These are phyloP conservation scores for Collybia sp. DNA, from an alignment of 768 basidiomycete genomes.

Conservation along the genomic window DNA sequence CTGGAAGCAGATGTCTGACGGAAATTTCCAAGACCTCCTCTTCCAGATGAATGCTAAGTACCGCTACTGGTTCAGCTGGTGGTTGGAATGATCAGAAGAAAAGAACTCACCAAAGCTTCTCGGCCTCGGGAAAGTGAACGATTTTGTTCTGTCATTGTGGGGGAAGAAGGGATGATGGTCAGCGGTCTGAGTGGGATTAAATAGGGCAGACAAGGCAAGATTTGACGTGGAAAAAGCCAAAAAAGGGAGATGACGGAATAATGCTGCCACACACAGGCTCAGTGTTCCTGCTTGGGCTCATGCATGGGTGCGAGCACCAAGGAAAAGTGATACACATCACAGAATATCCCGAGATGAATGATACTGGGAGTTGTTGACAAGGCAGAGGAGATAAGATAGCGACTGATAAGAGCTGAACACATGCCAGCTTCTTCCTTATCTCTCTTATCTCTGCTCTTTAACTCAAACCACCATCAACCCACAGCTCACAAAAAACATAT, in stretches of 20 bases:
- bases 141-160: constrained; percentile 23
- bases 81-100: not conserved
- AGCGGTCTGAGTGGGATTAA: too few species aligned
- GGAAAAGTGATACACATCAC: too few species aligned
- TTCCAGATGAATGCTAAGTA: constrained; percentile 50
- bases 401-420: not conserved
- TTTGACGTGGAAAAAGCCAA: too few species aligned
- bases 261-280: too few species aligned
- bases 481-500: not conserved
- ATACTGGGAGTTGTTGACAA: not conserved
- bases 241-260: too few species aligned
- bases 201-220: too few species aligned
- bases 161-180: constrained; percentile 4
- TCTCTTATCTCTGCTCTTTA: not conserved
- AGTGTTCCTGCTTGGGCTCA: too few species aligned
- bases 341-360: too few species aligned
- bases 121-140: constrained; percentile 58
- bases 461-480: not conserved
- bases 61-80: not conserved
- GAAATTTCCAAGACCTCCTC: constrained; percentile 71
- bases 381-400: not conserved
- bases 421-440: not conserved
- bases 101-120: constrained; percentile 46
- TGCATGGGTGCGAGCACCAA: too few species aligned
- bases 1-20: constrained; percentile 41